Evolutionary conservation across 2,329 filamentous ascomycete genomes (phyloP), one percentile per base, ranked within the genome.

Genomic region (Graphilbum fragrans): DNA sequence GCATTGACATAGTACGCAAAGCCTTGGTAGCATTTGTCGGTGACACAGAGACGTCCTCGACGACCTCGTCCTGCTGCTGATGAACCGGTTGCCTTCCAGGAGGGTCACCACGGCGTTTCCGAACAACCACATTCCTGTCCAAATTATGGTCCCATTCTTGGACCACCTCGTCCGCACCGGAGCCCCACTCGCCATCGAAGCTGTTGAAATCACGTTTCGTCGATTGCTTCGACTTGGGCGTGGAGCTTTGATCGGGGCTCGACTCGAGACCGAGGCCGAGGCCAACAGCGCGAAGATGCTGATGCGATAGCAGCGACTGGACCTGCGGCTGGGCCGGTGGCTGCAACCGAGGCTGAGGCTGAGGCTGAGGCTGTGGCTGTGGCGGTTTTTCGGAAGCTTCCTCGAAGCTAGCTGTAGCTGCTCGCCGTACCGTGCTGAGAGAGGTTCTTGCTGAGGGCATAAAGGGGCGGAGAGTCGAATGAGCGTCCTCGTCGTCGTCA

Each of bases 111-210:
- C 52, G 60, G 51, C 57, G 64, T 50, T 69, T 76, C 49, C 65
- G 67, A 22, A 74, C 65, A 17, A 60, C 67, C 34, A 74, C 70
- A 63, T 71, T 67, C 58, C 69, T 67, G 50, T 65, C 61, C 32
- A 70, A 56, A 55, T 70, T 69, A 46, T 66, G 58, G 49, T 77
- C 69, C 68, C 70, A 74, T 59, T 74, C 70, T 54, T 65, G 60
- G 47, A 69, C 68, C 25, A 67, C 65, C 47, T 41, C 41, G 5
- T 73, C 66, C 49, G 55, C 63, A 23, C 57, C 55, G 25, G 63
- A 62, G 39, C 56, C 62, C 73, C 73, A 80, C 53, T 73, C 69
- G 34, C 73, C 74, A 52, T 81, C 76, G 55, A 76, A 77, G 41
- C 63, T 63, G 45, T 63, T 59, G 49, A 74, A 74, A 38, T 72